A percentile compares a stretch with the other conserved stretches of the same genome.
phyloP scores from a whole-genome alignment of 2,329 filamentous ascomycete species.

The Exserohilum turcica region DNA sequence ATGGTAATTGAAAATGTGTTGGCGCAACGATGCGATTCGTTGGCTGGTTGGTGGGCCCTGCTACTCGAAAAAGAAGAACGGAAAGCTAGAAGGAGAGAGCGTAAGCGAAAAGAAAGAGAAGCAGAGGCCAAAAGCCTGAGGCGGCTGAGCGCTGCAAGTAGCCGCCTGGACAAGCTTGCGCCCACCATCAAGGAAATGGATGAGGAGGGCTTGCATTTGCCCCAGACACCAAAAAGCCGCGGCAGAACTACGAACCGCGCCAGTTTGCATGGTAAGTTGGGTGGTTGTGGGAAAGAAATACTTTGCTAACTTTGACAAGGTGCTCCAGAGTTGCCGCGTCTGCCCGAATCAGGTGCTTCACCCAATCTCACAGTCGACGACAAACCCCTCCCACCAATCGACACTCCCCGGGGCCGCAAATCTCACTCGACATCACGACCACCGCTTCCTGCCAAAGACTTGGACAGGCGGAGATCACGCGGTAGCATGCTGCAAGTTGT shows the following conservation, averaged over 20 bases:
- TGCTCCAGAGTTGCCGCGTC: slow-evolving; percentile 73
- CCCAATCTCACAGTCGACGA: slow-evolving; percentile 49
- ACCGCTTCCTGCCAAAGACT: slow-evolving; percentile 83
- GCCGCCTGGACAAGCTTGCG: slow-evolving; percentile 79
- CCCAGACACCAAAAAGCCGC: slow-evolving; percentile 68
- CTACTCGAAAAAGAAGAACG: slow-evolving; percentile 92
- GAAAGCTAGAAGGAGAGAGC: slow-evolving; percentile 79
- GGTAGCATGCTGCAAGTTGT: slow-evolving; percentile 88
- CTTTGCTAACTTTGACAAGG: slow-evolving; percentile 50
- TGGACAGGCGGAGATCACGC: slow-evolving; percentile 68
- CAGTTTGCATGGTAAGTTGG: slow-evolving; percentile 51
- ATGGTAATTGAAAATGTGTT: slow-evolving; percentile 92
- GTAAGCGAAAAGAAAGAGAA: slow-evolving; percentile 84
- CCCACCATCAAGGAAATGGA: slow-evolving; percentile 78
- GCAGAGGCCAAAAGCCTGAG: slow-evolving; percentile 77
- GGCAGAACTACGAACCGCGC: slow-evolving; percentile 78
- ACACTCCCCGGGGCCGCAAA: slow-evolving; percentile 78
- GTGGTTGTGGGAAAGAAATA: neutral
- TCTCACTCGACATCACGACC: slow-evolving; percentile 79
- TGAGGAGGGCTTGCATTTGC: slow-evolving; percentile 66
- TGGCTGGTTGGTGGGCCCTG: slow-evolving; percentile 96
- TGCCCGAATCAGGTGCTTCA: slow-evolving; percentile 65
- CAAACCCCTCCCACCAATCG: slow-evolving; percentile 69
- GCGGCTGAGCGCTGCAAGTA: slow-evolving; percentile 86
- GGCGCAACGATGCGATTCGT: slow-evolving; percentile 82